These are phyloP conservation scores for Penicillium steckii DNA, from an alignment of 495 filamentous ascomycete species.

Conservation along the genomic window DNA sequence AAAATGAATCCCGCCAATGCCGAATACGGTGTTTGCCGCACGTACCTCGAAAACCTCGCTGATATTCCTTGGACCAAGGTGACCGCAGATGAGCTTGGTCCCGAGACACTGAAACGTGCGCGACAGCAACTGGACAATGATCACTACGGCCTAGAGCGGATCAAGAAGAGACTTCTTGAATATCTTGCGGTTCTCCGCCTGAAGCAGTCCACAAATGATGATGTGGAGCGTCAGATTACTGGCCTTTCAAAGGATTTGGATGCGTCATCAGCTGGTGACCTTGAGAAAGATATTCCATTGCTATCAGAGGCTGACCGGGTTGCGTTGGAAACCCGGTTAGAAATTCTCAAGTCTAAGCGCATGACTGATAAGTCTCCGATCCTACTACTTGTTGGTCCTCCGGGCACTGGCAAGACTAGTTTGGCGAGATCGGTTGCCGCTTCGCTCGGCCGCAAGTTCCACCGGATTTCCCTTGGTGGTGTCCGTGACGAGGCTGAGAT, in stretches of 20 bases:
- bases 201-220: conserved; percentile 84
- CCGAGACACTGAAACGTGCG: conserved; percentile 72
- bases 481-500: conserved; percentile 98
- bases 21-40: conserved; percentile 89
- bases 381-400: conserved; percentile 88
- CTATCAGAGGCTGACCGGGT: conserved; percentile 42
- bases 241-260: conserved; percentile 60
- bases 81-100: conserved; percentile 86
- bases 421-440: conserved; percentile 91
- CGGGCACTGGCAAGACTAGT: conserved; percentile 95
- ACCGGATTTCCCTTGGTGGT: conserved; percentile 94
- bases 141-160: conserved; percentile 94
- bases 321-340: conserved; percentile 57
- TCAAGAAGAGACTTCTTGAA: conserved; percentile 94
- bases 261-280: conserved; percentile 40
- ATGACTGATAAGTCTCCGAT: conserved; percentile 96
- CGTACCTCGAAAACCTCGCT: conserved; percentile 91
- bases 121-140: conserved; percentile 92
- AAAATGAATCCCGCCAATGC: conserved; percentile 96
- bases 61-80: conserved; percentile 91
- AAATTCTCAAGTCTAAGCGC: conserved; percentile 67
- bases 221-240: conserved; percentile 73
- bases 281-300: conserved; percentile 35
- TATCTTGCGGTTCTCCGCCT: conserved; percentile 93
- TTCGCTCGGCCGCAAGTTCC: conserved; percentile 92